Conservation (phyloP, 352 stramenopile genomes). For the Phytopythium helicoides region DNA sequence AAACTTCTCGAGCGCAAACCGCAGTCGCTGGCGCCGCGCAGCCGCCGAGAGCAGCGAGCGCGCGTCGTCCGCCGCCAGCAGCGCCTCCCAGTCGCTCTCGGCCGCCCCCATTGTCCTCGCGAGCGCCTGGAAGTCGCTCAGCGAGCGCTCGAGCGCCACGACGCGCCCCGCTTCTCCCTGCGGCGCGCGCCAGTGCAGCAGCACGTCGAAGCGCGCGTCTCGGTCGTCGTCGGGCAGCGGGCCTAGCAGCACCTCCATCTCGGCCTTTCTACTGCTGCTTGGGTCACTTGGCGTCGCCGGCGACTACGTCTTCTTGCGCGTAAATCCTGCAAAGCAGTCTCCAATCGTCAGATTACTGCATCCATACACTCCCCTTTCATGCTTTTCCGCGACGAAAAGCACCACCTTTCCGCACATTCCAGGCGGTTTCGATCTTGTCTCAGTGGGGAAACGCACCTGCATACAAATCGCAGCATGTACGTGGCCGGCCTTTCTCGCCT, state of each 20-base stretch:
- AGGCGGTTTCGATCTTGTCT: no score
- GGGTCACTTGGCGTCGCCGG: no score
- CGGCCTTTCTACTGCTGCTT: background rate
- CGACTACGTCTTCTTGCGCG: no score
- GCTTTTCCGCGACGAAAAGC: no score
- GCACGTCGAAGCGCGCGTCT: conserved; percentile 8
- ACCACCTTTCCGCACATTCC: no score
- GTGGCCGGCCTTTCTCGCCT: conserved; percentile 1
- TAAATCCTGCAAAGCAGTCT: no score
- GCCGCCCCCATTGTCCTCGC: conserved; percentile 15
- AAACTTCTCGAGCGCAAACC: conserved; percentile 24
- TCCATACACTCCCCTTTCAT: no score
- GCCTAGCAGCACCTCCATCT: background rate
- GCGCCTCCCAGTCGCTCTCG: background rate
- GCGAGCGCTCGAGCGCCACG: conserved; percentile 19
- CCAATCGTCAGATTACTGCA: no score
- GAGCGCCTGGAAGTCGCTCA: conserved; percentile 28
- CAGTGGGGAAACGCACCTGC: no score
- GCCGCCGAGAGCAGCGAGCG: background rate
- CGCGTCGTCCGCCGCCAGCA: conserved; percentile 4
- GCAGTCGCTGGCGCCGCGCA: conserved; percentile 15
- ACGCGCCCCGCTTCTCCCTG: conserved; percentile 3
- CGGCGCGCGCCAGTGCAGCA: conserved; percentile 15
- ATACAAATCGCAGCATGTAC: background rate
- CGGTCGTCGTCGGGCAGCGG: background rate